These are phyloP conservation scores for Symbiodinium pilosum DNA, from an alignment of 73 alveolate genomes.

Conservation along the genomic window DNA sequence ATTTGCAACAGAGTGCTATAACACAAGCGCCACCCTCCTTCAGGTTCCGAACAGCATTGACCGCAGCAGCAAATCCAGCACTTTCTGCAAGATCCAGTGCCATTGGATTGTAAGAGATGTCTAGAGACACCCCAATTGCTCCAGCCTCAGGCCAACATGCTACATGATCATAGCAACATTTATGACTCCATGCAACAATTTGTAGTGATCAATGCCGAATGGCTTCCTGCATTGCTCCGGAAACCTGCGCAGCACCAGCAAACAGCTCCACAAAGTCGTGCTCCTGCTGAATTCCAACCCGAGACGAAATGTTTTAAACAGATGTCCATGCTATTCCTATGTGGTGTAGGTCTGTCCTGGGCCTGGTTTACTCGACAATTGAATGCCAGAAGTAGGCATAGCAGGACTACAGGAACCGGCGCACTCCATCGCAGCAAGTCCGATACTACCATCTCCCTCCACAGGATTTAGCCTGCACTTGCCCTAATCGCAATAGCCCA, in stretches of 20 bases:
- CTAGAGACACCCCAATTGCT: neutral
- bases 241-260: neutral
- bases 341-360: neutral
- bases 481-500: neutral
- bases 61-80: neutral
- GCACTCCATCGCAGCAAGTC: neutral
- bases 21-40: neutral
- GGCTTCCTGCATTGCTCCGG: neutral
- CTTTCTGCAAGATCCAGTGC: neutral
- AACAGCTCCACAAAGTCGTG: neutral
- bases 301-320: neutral
- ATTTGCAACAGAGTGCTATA: neutral
- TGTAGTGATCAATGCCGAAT: no score
- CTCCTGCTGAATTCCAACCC: neutral
- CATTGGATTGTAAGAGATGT: neutral
- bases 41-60: neutral
- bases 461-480: neutral
- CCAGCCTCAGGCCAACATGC: neutral
- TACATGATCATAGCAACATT: no score
- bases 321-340: no score
- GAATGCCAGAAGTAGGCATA: neutral
- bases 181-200: neutral
- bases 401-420: neutral
- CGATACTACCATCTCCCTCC: neutral
- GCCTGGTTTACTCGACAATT: neutral